Evolutionary conservation across 2,329 filamentous ascomycete species (phyloP).

Genomic region (Epichloe festucae): DNA sequence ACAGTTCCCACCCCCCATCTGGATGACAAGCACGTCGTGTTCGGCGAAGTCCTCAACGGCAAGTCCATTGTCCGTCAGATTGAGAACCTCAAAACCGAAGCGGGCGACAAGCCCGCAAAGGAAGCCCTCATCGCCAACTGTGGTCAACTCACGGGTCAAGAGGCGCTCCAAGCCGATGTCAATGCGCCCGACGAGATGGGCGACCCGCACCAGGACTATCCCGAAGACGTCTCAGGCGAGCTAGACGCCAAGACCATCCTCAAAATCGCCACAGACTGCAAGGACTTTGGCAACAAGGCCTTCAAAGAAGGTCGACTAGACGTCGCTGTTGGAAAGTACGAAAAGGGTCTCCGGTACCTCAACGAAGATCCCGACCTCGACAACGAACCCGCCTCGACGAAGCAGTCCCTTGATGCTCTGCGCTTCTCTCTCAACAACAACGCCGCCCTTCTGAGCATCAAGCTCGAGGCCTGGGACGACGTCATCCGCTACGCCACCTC

Average conservation of each 20-base stretch:
- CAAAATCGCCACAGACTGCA: constrained; percentile 72
- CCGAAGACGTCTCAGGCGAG: constrained; percentile 60
- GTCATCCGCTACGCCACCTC: constrained; percentile 56
- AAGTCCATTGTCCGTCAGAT: constrained; percentile 85
- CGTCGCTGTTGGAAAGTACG: constrained; percentile 77
- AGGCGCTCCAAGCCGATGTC: constrained; percentile 51
- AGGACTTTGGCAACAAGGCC: constrained; percentile 82
- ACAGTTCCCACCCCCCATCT: constrained; percentile 91
- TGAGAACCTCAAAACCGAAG: constrained; percentile 66
- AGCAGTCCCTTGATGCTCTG: constrained; percentile 54
- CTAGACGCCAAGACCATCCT: constrained; percentile 56
- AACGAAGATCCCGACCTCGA: constrained; percentile 72
- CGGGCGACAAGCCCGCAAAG: constrained; percentile 62
- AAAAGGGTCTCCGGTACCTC: constrained; percentile 82
- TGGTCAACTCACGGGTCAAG: constrained; percentile 66
- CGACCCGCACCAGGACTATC: constrained; percentile 90
- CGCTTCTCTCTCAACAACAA: constrained; percentile 85
- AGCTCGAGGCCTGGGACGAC: constrained; percentile 60
- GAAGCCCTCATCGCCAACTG: constrained; percentile 71
- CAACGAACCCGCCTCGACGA: constrained; percentile 55
- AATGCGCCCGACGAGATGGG: constrained; percentile 69
- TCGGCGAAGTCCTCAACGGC: constrained; percentile 84
- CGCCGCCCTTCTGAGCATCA: constrained; percentile 72
- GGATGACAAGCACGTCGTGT: constrained; percentile 94
- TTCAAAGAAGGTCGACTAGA: constrained; percentile 68